Evolutionary conservation across 805 yeast species (phyloP), one percentile per base, ranked within the genome.

Genomic region (Candida maris): DNA sequence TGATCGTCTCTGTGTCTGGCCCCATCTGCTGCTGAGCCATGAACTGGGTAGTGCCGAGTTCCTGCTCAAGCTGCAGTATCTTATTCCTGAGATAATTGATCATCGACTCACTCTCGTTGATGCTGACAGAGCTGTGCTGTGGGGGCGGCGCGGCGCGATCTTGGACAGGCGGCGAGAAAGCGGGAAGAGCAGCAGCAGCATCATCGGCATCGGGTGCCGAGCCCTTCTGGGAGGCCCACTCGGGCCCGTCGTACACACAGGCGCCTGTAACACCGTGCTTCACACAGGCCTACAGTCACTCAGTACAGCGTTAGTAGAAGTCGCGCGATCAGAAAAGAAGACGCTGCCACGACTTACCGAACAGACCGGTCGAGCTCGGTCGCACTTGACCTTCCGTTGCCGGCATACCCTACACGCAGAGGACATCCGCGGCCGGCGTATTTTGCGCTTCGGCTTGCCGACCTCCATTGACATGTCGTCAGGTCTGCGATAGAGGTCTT

Each of bases 351-450:
- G 5, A 44, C 51, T 35, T 32, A 46, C 59, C 32, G 36, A n/a
- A 34, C 59, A 52, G 29, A 70, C 59, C 0, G 76, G 75, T 13
- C 56, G 52, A 6, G 52, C 49, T 42, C 61, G 61, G 40, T 71
- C 75, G 54, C 76, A 71, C 39, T 66, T 68, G 33, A 68, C 69
- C 43, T 70, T 71, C 24, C 70, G 54, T 42, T 53, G 61, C 18
- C 71, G 59, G 39, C 75, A 71, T 30, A 62, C 61, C 32, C 60
- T 64, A 40, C 77, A 71, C 3, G 69, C 72, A 3, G 70, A 54
- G 2, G 59, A 53, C 38, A 64, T 53, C 13, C 73, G 52, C 30
- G 64, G 67, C 17, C 66, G 38, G 43, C 54, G 52, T n/a, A n/a
- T n/a, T n/a, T n/a, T n/a, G n/a, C n/a, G n/a, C n/a, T n/a, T n/a